phyloP scores from a whole-genome alignment of 768 basidiomycete genomes.

The Cyclocybe aegerita region DNA sequence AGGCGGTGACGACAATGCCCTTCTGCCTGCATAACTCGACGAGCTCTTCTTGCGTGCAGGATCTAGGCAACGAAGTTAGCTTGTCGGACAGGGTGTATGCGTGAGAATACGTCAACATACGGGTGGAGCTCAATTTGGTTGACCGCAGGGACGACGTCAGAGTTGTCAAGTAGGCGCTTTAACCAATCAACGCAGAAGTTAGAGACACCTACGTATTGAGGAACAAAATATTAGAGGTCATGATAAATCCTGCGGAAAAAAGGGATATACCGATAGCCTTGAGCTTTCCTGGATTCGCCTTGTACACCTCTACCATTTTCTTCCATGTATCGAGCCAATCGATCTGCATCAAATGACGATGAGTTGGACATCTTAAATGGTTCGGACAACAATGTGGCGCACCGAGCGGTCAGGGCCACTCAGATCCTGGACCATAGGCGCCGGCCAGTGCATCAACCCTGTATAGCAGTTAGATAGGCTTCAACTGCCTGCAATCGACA shows the following conservation, averaged over 20 bases:
- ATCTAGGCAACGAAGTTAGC: conserved; percentile 24
- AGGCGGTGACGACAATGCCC: conserved; percentile 73
- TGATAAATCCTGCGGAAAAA: not conserved
- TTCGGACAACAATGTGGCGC: conserved; percentile 1
- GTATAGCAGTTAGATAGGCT: not conserved
- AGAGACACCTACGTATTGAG: conserved; percentile 52
- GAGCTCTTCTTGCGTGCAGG: conserved; percentile 66
- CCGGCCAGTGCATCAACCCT: conserved; percentile 86
- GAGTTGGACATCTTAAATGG: not conserved
- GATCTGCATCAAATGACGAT: conserved; percentile 21
- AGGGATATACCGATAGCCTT: conserved; percentile 63
- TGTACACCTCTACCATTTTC: conserved; percentile 67
- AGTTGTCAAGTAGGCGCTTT: conserved; percentile 55
- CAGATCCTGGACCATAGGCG: conserved; percentile 61
- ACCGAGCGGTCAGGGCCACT: conserved; percentile 48
- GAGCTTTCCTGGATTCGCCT: conserved; percentile 67
- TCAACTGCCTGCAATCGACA: conserved; percentile 14
- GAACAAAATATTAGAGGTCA: not conserved
- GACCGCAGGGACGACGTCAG: conserved; percentile 65
- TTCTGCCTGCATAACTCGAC: conserved; percentile 58
- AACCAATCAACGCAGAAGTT: conserved; percentile 72
- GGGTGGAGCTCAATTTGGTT: conserved; percentile 83
- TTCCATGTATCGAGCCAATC: conserved; percentile 82
- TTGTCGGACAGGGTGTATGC: not conserved
- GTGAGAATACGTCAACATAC: conserved; percentile 31